Evolutionary conservation across 139 green algal species (phyloP).

Genomic region (Micractinium sp.): DNA sequence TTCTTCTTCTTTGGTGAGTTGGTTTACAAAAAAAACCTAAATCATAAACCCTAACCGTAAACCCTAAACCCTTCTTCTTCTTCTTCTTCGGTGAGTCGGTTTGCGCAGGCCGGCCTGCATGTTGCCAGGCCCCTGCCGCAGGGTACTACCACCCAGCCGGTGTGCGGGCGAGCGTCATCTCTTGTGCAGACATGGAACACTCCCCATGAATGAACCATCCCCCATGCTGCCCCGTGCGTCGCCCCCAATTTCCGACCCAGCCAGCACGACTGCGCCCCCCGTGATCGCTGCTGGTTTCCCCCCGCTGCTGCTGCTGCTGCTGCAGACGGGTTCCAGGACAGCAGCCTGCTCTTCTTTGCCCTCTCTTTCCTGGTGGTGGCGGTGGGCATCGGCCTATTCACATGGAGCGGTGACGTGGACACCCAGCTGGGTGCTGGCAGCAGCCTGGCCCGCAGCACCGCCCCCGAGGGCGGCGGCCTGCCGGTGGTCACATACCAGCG

Average conservation of each 20-base stretch:
- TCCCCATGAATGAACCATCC: no score
- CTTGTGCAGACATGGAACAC: no score
- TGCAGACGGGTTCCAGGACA: constrained; percentile 36
- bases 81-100: neutral
- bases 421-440: constrained; percentile 1
- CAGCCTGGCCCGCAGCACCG: neutral
- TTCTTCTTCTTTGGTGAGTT: constrained; percentile 53
- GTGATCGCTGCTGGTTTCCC: no score
- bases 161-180: no score
- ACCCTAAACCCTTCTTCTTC: neutral
- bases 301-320: neutral
- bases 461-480: neutral
- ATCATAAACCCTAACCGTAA: no score
- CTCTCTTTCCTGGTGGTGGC: constrained; percentile 32
- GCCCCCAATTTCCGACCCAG: no score
- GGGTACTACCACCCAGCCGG: no score
- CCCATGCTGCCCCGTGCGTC: neutral
- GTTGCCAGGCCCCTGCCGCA: no score
- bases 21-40: no score
- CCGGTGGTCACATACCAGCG: constrained; percentile 2
- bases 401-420: constrained; percentile 22
- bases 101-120: no score
- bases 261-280: no score
- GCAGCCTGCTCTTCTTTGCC: constrained; percentile 28
- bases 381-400: constrained; percentile 38